These are phyloP conservation scores for Fusarium zealandicum DNA, from an alignment of 2,329 filamentous ascomycete species.

Conservation along the genomic window DNA sequence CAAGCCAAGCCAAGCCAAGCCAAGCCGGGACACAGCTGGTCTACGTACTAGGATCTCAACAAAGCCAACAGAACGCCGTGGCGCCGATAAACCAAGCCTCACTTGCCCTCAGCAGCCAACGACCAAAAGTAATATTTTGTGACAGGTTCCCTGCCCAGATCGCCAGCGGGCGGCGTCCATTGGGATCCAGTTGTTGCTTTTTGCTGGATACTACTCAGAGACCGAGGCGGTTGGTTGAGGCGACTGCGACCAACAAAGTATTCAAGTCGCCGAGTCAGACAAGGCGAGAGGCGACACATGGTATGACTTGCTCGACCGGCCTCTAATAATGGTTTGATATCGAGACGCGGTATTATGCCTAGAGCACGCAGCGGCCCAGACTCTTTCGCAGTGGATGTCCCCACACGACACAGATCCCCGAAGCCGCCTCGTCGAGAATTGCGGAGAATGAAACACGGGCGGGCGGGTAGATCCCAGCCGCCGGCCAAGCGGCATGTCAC, in stretches of 20 bases:
- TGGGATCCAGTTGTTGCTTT: conserved; percentile 3
- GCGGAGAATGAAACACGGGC: conserved; percentile 6
- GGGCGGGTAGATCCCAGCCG: conserved; percentile 10
- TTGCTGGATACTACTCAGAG: neutral
- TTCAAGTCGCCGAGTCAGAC: neutral
- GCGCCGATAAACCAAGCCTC: conserved; percentile 7
- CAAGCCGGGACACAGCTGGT: no score
- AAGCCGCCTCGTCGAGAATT: conserved; percentile 2
- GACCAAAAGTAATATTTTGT: conserved; percentile 3
- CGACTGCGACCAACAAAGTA: neutral
- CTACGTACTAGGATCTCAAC: conserved; percentile 9
- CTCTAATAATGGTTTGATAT: no score
- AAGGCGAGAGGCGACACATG: neutral
- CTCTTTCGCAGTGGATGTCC: no score
- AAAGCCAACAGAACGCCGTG: conserved; percentile 18
- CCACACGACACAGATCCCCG: neutral
- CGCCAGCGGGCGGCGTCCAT: neutral
- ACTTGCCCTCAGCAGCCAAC: neutral
- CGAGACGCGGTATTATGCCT: no score
- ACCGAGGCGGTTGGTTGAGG: neutral
- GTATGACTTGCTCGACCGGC: neutral
- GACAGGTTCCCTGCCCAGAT: conserved; percentile 1
- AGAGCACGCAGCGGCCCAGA: no score
- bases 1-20: neutral
- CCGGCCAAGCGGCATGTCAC: neutral